phyloP scores from a whole-genome alignment of 257 asterid genomes.

The Solanum chmielewskii region DNA sequence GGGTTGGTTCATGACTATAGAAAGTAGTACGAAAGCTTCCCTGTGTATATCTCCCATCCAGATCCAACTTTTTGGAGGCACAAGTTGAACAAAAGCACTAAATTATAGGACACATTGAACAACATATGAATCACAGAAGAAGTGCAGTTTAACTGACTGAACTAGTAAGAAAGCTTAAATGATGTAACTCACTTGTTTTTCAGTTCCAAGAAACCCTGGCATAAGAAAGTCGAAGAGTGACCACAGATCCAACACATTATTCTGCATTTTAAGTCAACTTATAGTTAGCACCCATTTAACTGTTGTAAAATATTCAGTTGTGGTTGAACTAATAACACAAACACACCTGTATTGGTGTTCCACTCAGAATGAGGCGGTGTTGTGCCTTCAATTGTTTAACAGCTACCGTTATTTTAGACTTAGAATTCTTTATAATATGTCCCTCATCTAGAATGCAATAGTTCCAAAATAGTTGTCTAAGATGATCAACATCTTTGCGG shows the following conservation, averaged over 20 bases:
- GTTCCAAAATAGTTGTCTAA: constrained; percentile 69
- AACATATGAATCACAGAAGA: background rate
- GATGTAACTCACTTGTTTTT: constrained; percentile 74
- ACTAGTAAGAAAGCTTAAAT: background rate
- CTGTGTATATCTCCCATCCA: background rate
- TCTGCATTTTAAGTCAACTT: constrained; percentile 50
- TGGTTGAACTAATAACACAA: constrained; percentile 3
- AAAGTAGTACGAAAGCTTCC: background rate
- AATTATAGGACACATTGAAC: background rate
- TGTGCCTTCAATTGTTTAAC: constrained; percentile 89
- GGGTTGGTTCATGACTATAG: background rate
- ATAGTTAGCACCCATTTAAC: constrained; percentile 15
- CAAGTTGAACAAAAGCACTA: background rate
- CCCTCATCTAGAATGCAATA: constrained; percentile 98
- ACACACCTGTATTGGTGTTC: constrained; percentile 97
- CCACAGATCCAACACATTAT: constrained; percentile 96
- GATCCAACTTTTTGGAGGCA: background rate
- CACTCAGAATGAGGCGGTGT: constrained; percentile 97
- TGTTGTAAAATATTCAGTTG: background rate
- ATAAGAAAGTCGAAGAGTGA: constrained; percentile 98
- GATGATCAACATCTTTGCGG: constrained; percentile 85
- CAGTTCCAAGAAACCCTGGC: constrained; percentile 99
- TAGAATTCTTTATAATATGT: constrained; percentile 82
- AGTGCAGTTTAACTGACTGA: background rate
- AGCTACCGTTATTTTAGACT: constrained; percentile 87